These are phyloP conservation scores for Boletus pseudopeckii DNA, from an alignment of 768 basidiomycete species.

Conservation along the genomic window DNA sequence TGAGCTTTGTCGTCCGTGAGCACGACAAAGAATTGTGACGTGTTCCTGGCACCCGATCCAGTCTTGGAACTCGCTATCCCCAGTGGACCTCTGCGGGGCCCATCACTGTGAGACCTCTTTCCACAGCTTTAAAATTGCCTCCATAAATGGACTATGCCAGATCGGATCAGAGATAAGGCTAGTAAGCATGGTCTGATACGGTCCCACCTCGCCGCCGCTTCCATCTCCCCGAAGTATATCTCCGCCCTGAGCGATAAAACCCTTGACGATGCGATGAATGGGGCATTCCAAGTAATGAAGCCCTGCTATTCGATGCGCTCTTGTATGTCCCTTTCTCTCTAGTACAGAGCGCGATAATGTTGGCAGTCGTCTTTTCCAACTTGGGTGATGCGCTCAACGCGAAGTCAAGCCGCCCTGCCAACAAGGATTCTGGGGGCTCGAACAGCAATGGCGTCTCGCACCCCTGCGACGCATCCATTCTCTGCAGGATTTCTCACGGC, in stretches of 20 bases:
- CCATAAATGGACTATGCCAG: conserved; percentile 42
- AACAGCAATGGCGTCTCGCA: conserved; percentile 31
- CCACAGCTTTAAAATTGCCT: conserved; percentile 49
- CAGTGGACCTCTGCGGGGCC: conserved; percentile 40
- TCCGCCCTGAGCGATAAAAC: conserved; percentile 52
- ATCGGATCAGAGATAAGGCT: conserved; percentile 8
- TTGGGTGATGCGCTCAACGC: conserved; percentile 37
- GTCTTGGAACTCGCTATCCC: conserved; percentile 48
- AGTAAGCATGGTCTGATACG: not conserved
- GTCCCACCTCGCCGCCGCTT: conserved; percentile 49
- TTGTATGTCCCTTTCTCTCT: conserved; percentile 45
- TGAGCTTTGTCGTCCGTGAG: conserved; percentile 39
- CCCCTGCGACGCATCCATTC: conserved; percentile 35
- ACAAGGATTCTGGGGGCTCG: conserved; percentile 36
- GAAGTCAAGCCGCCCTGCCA: conserved; percentile 41
- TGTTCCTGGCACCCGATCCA: conserved; percentile 44
- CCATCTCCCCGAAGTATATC: conserved; percentile 53
- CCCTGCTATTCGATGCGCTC: conserved; percentile 42
- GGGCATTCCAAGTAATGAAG: conserved; percentile 42
- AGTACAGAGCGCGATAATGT: conserved; percentile 48
- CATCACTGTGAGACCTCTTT: conserved; percentile 42
- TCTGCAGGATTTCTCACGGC: conserved; percentile 45
- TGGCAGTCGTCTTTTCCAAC: conserved; percentile 44
- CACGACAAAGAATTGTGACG: conserved; percentile 50
- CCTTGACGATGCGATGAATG: conserved; percentile 46